These are phyloP conservation scores for Alternaria triticimaculans DNA, from an alignment of 2,329 filamentous ascomycete genomes.

Conservation along the genomic window DNA sequence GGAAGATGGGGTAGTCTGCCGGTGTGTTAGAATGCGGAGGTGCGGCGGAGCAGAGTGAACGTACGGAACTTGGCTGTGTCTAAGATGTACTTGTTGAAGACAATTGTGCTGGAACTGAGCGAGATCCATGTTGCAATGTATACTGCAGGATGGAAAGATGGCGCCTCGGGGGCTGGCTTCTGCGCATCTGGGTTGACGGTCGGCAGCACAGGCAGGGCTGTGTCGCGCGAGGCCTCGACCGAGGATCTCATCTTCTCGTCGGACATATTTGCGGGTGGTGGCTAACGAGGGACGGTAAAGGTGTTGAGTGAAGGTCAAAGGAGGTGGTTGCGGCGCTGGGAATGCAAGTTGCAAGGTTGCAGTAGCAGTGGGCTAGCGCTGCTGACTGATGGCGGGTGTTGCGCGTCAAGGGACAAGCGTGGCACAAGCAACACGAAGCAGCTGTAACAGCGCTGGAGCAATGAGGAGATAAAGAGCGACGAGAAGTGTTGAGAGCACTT, in stretches of 20 bases:
- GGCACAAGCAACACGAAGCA: constrained; percentile 31
- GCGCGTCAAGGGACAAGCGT: constrained; percentile 21
- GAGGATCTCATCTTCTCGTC: constrained; percentile 84
- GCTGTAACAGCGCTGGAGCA: constrained; percentile 24
- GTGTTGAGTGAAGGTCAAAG: constrained; percentile 20
- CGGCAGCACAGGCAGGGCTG: constrained; percentile 70
- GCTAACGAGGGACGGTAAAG: constrained; percentile 30
- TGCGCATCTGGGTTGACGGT: constrained; percentile 78
- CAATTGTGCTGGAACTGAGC: constrained; percentile 90
- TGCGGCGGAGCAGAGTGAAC: constrained; percentile 38
- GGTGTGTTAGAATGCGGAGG: constrained; percentile 36
- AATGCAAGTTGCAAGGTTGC: constrained; percentile 14
- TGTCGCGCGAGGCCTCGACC: constrained; percentile 73
- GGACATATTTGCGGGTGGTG: constrained; percentile 57
- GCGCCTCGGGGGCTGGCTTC: constrained; percentile 66
- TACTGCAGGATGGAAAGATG: constrained; percentile 77
- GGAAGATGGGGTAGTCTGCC: constrained; percentile 64
- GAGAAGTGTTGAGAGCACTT: constrained; percentile 27
- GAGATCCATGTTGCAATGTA: constrained; percentile 91
- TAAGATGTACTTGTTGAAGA: constrained; percentile 99
- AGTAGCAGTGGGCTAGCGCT: constrained; percentile 25
- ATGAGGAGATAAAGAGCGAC: constrained; percentile 31
- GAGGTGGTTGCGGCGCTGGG: constrained; percentile 23
- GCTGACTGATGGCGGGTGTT: constrained; percentile 26
- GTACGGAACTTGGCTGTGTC: constrained; percentile 83